Percentiles rank a stretch among this genome's conserved stretches.
Conservation (phyloP, 148 eudicot species). For the Rhododendron kiyosumense region DNA sequence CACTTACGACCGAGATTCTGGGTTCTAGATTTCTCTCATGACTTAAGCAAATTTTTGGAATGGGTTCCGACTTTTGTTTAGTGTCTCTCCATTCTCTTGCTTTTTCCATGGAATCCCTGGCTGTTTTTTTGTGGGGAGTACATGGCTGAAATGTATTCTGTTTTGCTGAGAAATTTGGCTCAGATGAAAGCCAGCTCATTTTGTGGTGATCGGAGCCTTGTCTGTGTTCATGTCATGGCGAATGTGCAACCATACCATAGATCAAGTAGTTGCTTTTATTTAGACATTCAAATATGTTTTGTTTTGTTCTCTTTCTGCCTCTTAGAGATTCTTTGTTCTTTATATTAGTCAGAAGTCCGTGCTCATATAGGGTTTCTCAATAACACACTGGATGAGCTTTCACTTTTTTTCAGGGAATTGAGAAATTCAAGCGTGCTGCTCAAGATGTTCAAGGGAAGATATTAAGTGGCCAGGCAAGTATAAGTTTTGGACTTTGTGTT, state of each 20-base stretch:
- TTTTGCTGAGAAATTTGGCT: not conserved
- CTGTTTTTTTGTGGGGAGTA: not conserved
- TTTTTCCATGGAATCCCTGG: not conserved
- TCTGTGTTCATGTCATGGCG: not conserved
- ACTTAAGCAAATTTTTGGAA: not conserved
- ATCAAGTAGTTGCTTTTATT: not conserved
- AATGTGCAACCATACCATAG: not conserved
- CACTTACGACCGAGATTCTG: not conserved
- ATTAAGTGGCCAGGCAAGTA: constrained; percentile 72
- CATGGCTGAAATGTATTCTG: not conserved
- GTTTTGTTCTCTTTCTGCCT: not conserved
- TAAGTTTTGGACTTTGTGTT: not conserved
- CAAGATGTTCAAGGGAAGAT: constrained; percentile 69
- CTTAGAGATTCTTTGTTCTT: not conserved
- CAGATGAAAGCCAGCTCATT: not conserved
- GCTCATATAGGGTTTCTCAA: not conserved
- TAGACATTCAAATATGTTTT: too few relatives aligned
- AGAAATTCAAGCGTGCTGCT: constrained; percentile 79
- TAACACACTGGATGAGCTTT: not conserved
- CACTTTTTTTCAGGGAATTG: constrained; percentile 60
- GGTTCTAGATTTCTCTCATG: constrained; percentile 3
- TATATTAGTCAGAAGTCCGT: not conserved
- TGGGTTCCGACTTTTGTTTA: not conserved
- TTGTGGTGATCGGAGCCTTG: not conserved
- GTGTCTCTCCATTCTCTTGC: not conserved